These are phyloP conservation scores for Yamadazyma sp. DNA, from an alignment of 805 yeast genomes.

Conservation along the genomic window DNA sequence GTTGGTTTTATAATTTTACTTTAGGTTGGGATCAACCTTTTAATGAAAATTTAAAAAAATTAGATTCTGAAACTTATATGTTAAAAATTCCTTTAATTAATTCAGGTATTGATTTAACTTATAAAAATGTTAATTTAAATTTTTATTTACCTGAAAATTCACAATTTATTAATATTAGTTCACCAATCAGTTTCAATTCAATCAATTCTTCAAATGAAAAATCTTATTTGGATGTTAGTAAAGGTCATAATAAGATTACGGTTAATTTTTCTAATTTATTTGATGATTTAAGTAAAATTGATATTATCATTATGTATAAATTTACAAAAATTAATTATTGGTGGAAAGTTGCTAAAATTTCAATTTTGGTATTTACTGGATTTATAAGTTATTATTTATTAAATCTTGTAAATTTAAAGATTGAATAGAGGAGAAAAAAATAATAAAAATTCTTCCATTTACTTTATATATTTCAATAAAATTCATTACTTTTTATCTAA, in stretches of 20 bases:
- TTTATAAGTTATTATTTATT: conserved; percentile 51
- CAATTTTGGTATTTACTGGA: conserved; percentile 59
- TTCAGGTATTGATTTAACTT: conserved; percentile 68
- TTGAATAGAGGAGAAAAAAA: conserved; percentile 1
- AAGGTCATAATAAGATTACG: conserved; percentile 76
- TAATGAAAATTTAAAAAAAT: conserved; percentile 46
- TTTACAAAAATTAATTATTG: conserved; percentile 53
- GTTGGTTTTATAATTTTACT: conserved; percentile 94
- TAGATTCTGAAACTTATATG: conserved; percentile 46
- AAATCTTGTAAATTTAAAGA: conserved; percentile 30
- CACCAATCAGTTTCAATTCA: conserved; percentile 48
- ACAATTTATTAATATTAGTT: conserved; percentile 48
- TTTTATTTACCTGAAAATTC: conserved; percentile 90
- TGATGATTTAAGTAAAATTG: conserved; percentile 60
- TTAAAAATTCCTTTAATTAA: conserved; percentile 68
- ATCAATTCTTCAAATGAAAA: conserved; percentile 33
- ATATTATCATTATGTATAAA: conserved; percentile 59
- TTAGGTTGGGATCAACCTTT: conserved; percentile 84
- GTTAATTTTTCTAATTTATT: conserved; percentile 58
- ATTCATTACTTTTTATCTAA: background rate
- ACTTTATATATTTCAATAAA: background rate
- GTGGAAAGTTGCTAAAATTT: conserved; percentile 64
- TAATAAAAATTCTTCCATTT: background rate
- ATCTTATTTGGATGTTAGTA: conserved; percentile 69
- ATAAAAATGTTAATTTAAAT: conserved; percentile 56